Conservation (phyloP, 768 basidiomycete genomes). For the Boletus barrowsii region DNA sequence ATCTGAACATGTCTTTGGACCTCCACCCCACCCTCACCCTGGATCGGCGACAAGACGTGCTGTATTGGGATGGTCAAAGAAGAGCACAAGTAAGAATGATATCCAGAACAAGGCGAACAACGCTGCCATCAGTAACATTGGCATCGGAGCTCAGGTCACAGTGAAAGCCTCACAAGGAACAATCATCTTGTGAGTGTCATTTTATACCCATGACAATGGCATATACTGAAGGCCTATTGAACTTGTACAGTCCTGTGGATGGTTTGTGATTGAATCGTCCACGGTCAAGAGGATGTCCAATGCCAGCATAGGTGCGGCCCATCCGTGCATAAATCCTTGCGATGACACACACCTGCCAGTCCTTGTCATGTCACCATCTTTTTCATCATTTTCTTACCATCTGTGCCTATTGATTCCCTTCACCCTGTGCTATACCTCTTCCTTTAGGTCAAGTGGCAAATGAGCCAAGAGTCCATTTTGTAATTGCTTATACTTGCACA, state of each 20-base stretch:
- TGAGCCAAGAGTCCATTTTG: neutral
- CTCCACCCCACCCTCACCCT: conserved; percentile 45
- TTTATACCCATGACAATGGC: neutral
- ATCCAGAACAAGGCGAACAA: conserved; percentile 57
- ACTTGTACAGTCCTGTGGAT: conserved; percentile 35
- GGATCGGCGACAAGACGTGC: conserved; percentile 54
- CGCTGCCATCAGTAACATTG: conserved; percentile 6
- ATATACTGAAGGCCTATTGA: neutral
- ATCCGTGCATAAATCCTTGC: conserved; percentile 24
- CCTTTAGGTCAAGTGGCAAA: neutral
- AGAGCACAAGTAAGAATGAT: conserved; percentile 48
- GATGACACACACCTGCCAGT: no score
- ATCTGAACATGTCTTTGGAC: conserved; percentile 23
- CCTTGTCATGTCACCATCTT: neutral
- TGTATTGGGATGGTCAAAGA: conserved; percentile 64
- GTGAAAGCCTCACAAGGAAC: conserved; percentile 32
- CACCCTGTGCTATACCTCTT: conserved; percentile 25
- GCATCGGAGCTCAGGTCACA: neutral
- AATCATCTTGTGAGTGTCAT: conserved; percentile 53
- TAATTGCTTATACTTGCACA: neutral
- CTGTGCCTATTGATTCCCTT: conserved; percentile 28
- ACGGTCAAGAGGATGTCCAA: conserved; percentile 43
- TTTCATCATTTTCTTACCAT: neutral
- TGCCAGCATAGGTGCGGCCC: conserved; percentile 28
- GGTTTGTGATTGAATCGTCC: conserved; percentile 44